Evolutionary conservation across 2,329 filamentous ascomycete species (phyloP), one percentile per base, ranked within the genome.

Genomic region (Xylogone sp.): DNA sequence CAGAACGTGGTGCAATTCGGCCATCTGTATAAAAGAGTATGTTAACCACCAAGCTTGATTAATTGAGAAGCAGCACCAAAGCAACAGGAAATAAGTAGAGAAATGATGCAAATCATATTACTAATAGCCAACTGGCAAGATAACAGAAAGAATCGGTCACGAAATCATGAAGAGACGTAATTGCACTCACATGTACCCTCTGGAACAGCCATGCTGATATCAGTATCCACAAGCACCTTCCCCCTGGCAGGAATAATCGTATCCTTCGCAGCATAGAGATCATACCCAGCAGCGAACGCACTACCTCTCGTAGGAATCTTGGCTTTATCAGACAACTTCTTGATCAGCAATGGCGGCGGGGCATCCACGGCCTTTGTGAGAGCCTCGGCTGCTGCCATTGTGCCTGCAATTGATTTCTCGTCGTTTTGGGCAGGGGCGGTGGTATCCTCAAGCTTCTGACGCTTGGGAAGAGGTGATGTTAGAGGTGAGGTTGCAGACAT

Each of bases 281-380:
- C 94, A 73, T 97, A 97, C 31, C 94, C 94, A 1, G 94, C 94
- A 1, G 94, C 90, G 65, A 89, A 92, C 48, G 85, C 87, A 59
- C 89, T 95, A 59, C 94, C 94, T 50, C 93, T 85, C 0, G 90
- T 97, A 10, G 94, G 94, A 21, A 92, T 78, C 45, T 80, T 82
- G n/a, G 87, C 94, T 57, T 86, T 83, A 34, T 84, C 76, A 8
- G 87, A 87, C 53, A 97, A 85, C 71, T 95, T 91, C 79, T 97
- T 93, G 72, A 99, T 84, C 19, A 67, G 57, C 16, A 68, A 60
- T 3, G 63, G 57, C 6, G 65, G 64, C 8, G 48, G 46, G 16
- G 52, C 49, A 10, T 53, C 49, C 39, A 59, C 34, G n/a, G 34
- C 34, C 24, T 52, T 54, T 21, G 59, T 58, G n/a, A 54, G 56